A percentile compares a stretch with the other conserved stretches of the same genome.
These are phyloP conservation scores for Hyphopichia burtonii DNA, from an alignment of 1,139 yeast species.

Conservation along the genomic window DNA sequence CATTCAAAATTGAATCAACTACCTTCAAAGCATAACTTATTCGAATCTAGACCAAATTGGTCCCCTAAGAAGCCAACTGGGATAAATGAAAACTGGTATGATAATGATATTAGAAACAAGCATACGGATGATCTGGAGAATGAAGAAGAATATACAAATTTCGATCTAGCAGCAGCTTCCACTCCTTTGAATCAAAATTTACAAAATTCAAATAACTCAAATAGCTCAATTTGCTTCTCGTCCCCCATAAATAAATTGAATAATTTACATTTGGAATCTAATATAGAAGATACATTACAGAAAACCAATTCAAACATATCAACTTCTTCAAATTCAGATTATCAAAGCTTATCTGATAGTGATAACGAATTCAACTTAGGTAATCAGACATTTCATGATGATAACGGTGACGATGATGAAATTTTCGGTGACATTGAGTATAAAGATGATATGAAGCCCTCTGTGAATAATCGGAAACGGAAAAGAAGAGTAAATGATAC, in stretches of 20 bases:
- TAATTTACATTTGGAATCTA: conserved; percentile 23
- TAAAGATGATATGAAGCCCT: conserved; percentile 2
- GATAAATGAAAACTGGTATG: conserved; percentile 10
- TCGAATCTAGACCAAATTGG: no score
- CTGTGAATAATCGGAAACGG: conserved; percentile 10
- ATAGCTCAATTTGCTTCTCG: conserved; percentile 26
- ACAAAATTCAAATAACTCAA: conserved; percentile 8
- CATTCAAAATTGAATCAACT: background rate
- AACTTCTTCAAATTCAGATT: background rate
- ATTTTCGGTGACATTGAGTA: conserved; percentile 5
- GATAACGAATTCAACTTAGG: conserved; percentile 9
- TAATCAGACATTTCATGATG: conserved; percentile 16
- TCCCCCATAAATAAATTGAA: conserved; percentile 39
- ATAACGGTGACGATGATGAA: conserved; percentile 7
- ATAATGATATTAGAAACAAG: conserved; percentile 7
- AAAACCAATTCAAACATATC: background rate
- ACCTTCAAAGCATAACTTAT: background rate
- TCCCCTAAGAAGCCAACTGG: background rate
- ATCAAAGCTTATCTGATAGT: background rate
- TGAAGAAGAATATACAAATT: conserved; percentile 13
- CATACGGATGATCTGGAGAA: conserved; percentile 16
- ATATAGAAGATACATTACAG: background rate
- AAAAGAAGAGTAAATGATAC: background rate
- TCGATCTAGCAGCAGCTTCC: conserved; percentile 30
- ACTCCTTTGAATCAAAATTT: conserved; percentile 27